These are phyloP conservation scores for Tricholoma furcatifolium DNA, from an alignment of 768 basidiomycete genomes.

Conservation along the genomic window DNA sequence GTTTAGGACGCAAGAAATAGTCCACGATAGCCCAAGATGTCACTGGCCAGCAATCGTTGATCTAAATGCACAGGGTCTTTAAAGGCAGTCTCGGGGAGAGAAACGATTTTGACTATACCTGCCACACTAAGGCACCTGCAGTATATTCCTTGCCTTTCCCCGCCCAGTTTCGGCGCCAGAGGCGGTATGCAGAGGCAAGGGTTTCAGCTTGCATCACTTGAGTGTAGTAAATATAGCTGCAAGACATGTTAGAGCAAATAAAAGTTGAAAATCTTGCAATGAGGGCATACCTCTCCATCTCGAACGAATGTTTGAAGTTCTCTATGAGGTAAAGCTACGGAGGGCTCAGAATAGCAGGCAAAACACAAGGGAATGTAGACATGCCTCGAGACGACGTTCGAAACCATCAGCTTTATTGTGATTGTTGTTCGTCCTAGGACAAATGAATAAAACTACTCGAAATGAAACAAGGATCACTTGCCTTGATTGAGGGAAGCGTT, in stretches of 20 bases:
- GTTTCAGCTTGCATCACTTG: slow-evolving; percentile 97
- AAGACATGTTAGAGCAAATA: slow-evolving; percentile 10
- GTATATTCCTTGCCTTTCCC: slow-evolving; percentile 86
- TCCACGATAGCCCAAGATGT: slow-evolving; percentile 94
- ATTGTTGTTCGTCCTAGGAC: slow-evolving; percentile 57
- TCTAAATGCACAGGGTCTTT: slow-evolving; percentile 39
- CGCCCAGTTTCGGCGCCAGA: slow-evolving; percentile 91
- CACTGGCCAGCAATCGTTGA: slow-evolving; percentile 93
- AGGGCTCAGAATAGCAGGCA: neutral
- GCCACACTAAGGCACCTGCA: slow-evolving; percentile 93
- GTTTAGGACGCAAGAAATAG: slow-evolving; percentile 92
- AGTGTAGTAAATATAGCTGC: slow-evolving; percentile 88
- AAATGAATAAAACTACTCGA: neutral
- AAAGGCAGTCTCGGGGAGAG: neutral
- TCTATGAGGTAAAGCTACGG: slow-evolving; percentile 84
- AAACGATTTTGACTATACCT: slow-evolving; percentile 46
- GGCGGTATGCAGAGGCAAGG: slow-evolving; percentile 80
- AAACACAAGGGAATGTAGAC: slow-evolving; percentile 4
- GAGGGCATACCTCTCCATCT: slow-evolving; percentile 69
- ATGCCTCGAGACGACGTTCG: slow-evolving; percentile 77
- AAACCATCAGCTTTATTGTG: slow-evolving; percentile 94
- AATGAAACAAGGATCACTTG: slow-evolving; percentile 23
- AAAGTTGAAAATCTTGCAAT: neutral
- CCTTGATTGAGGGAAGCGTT: slow-evolving; percentile 90
- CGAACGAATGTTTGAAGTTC: slow-evolving; percentile 88